Evolutionary conservation across 106 monocot genomes (phyloP).

Genomic region (Narthecium ossifragum): DNA sequence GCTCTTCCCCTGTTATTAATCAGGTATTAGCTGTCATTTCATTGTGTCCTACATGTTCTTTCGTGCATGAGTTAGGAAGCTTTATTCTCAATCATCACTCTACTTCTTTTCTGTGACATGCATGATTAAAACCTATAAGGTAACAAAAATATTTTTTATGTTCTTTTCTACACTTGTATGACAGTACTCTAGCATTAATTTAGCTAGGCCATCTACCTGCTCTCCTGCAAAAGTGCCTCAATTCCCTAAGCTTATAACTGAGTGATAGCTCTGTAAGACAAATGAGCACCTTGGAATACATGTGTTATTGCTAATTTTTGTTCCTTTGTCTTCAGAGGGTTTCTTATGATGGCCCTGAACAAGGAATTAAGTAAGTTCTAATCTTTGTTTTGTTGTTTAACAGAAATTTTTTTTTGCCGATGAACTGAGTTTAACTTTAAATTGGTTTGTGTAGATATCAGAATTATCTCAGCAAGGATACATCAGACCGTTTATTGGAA

Average conservation of each 20-base stretch:
- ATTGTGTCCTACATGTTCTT: no score
- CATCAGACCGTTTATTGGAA: constrained; percentile 59
- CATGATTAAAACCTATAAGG: no score
- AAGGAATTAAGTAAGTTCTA: constrained; percentile 61
- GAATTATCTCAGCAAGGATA: constrained; percentile 83
- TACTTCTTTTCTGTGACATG: no score
- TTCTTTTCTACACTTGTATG: no score
- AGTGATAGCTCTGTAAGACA: no score
- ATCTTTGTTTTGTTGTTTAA: constrained; percentile 1
- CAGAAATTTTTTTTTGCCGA: neutral
- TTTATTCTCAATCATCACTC: no score
- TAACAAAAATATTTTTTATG: no score
- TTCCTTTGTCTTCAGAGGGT: constrained; percentile 53
- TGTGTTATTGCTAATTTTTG: neutral
- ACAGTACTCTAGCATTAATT: no score
- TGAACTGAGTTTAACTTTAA: neutral
- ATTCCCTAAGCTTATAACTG: no score
- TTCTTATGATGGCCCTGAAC: constrained; percentile 33
- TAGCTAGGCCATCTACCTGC: no score
- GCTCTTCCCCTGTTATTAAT: constrained; percentile 72
- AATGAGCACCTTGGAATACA: neutral
- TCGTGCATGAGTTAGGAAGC: no score
- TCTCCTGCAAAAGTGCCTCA: no score
- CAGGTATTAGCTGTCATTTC: constrained; percentile 38
- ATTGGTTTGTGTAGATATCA: constrained; percentile 58